Evolutionary conservation across 257 asterid species (phyloP).

Genomic region (Capsicum rhomboideum): DNA sequence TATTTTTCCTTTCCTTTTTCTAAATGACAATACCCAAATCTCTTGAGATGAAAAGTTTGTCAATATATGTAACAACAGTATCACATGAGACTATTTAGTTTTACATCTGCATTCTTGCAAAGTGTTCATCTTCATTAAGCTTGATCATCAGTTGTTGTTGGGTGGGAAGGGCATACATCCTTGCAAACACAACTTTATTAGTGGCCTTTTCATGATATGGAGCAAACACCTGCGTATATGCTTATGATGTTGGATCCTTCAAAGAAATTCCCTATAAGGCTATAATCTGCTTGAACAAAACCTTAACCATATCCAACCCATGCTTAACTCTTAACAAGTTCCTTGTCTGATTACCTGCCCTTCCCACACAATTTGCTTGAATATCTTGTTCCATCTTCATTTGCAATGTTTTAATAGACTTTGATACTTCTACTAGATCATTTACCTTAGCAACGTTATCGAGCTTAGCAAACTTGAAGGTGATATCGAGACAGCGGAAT

Average conservation of each 20-base stretch:
- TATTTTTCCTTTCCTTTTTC: neutral
- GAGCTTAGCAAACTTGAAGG: constrained; percentile 83
- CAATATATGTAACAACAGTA: constrained; percentile 44
- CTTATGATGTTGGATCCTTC: constrained; percentile 77
- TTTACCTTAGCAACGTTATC: constrained; percentile 70
- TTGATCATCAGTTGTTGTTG: constrained; percentile 61
- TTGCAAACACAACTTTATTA: constrained; percentile 74
- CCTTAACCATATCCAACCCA: constrained; percentile 85
- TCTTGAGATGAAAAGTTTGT: constrained; percentile 57
- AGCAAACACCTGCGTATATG: constrained; percentile 78
- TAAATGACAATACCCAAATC: constrained; percentile 42
- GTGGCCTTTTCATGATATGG: constrained; percentile 89
- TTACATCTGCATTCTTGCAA: constrained; percentile 71
- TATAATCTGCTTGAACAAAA: constrained; percentile 70
- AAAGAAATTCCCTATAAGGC: constrained; percentile 52
- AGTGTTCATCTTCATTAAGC: constrained; percentile 74
- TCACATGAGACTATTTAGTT: constrained; percentile 39
- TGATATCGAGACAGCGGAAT: constrained; percentile 84
- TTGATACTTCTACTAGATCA: constrained; percentile 44
- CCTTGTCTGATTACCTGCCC: constrained; percentile 80
- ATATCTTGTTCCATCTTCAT: constrained; percentile 73
- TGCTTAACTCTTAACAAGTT: constrained; percentile 86
- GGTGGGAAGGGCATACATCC: constrained; percentile 92
- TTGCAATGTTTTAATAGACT: constrained; percentile 42
- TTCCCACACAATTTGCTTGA: constrained; percentile 54